Evolutionary conservation across 768 basidiomycete species (phyloP).

Genomic region (Piloderma croceum): DNA sequence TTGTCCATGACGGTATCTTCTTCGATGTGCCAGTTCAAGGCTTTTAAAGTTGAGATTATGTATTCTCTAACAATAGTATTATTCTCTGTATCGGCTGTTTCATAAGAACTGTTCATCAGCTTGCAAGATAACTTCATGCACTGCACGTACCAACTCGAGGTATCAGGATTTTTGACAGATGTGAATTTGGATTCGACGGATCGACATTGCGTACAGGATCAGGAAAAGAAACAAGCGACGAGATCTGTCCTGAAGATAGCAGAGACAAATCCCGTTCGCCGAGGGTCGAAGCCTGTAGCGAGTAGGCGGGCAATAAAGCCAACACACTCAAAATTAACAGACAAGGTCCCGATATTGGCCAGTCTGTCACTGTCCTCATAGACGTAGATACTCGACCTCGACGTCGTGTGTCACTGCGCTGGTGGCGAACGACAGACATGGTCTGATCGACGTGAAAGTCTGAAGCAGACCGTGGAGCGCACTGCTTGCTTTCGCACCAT

Average conservation of each 20-base stretch:
- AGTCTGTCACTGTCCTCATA: no score
- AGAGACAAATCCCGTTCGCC: slow-evolving; percentile 35
- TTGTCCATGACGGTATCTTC: slow-evolving; percentile 70
- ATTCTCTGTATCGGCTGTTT: slow-evolving; percentile 62
- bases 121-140: slow-evolving; percentile 6
- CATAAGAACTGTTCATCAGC: slow-evolving; percentile 7
- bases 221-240: slow-evolving; percentile 43
- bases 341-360: no score
- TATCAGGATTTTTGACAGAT: slow-evolving; percentile 80
- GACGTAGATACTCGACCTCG: no score
- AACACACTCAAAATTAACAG: no score
- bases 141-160: slow-evolving; percentile 65
- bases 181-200: slow-evolving; percentile 56
- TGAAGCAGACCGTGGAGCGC: no score
- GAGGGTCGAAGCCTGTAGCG: slow-evolving; percentile 33
- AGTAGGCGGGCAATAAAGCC: slow-evolving; percentile 7
- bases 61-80: slow-evolving; percentile 81
- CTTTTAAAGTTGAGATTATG: slow-evolving; percentile 64
- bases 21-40: slow-evolving; percentile 83
- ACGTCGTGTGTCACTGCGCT: no score
- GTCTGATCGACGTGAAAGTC: no score
- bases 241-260: slow-evolving; percentile 48
- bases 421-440: no score
- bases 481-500: no score
- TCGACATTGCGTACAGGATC: slow-evolving; percentile 70